Evolutionary conservation across 306 rosid genomes (phyloP).

Genomic region (Cyamopsis tetragonoloba): DNA sequence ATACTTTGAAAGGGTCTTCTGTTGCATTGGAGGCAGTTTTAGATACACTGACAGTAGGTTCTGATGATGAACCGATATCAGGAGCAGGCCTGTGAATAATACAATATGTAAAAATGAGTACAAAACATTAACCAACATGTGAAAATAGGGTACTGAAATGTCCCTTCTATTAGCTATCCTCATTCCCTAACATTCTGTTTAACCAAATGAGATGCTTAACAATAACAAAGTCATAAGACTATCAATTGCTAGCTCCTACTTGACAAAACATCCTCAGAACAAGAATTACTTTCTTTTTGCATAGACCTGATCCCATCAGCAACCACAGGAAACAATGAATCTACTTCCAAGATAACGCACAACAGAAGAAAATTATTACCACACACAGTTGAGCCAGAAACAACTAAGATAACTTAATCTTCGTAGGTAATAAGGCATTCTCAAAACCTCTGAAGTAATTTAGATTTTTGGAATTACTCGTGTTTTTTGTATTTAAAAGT

Average conservation of each 20-base stretch:
- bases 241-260: neutral
- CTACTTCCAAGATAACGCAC: neutral
- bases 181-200: neutral
- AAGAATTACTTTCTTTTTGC: neutral
- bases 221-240: constrained; percentile 3
- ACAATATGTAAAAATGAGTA: constrained; percentile 18
- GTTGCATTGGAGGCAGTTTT: constrained; percentile 46
- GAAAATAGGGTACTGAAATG: constrained; percentile 13
- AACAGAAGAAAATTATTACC: neutral
- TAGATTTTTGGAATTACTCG: neutral
- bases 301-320: constrained; percentile 9
- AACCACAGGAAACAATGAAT: constrained; percentile 13
- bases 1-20: constrained; percentile 65
- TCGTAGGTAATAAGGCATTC: neutral
- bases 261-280: constrained; percentile 11
- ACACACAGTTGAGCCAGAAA: neutral
- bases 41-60: constrained; percentile 38
- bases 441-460: neutral
- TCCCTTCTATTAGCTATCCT: neutral
- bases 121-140: constrained; percentile 17
- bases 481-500: neutral
- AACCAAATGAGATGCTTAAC: constrained; percentile 15
- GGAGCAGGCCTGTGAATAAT: constrained; percentile 60
- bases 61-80: constrained; percentile 57
- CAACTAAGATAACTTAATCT: neutral